A percentile compares a stretch with the other conserved stretches of the same genome.
Evolutionary conservation across 768 basidiomycete species (phyloP).

Genomic region (Boletales sp.): DNA sequence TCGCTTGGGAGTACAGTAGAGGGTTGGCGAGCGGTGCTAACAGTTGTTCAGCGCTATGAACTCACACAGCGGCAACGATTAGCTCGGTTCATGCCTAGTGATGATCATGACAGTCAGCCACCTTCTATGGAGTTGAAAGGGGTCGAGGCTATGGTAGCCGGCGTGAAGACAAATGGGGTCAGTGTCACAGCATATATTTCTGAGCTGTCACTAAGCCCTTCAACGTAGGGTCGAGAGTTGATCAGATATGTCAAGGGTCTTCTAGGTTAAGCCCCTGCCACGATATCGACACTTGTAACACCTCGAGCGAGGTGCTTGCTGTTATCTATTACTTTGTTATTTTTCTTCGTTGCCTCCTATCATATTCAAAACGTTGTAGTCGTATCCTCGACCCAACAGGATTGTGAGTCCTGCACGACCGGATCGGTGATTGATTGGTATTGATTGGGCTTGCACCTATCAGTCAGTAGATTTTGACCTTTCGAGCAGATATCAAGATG

Average conservation of each 20-base stretch:
- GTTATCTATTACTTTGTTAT: background rate
- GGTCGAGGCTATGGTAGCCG: conserved; percentile 73
- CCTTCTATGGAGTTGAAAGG: conserved; percentile 35
- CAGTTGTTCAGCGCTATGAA: conserved; percentile 63
- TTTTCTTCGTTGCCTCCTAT: background rate
- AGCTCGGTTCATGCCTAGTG: conserved; percentile 26
- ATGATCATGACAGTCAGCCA: conserved; percentile 31
- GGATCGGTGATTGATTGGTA: no score
- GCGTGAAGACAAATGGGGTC: conserved; percentile 74
- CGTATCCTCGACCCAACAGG: background rate
- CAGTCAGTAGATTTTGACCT: no score
- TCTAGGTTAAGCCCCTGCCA: conserved; percentile 42
- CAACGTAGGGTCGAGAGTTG: conserved; percentile 60
- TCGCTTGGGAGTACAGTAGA: conserved; percentile 42
- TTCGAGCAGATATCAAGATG: no score
- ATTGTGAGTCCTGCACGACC: no score
- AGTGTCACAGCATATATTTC: conserved; percentile 26
- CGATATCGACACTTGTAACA: background rate
- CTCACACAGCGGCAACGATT: conserved; percentile 52
- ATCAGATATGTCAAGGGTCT: conserved; percentile 69
- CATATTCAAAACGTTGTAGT: background rate
- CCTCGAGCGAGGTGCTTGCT: background rate
- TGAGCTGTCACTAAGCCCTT: conserved; percentile 7
- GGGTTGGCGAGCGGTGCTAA: conserved; percentile 80
- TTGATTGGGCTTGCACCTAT: no score